Base-by-base conservation (phyloP, 331 rosid genomes). In the Quercus tomentella region DNA sequence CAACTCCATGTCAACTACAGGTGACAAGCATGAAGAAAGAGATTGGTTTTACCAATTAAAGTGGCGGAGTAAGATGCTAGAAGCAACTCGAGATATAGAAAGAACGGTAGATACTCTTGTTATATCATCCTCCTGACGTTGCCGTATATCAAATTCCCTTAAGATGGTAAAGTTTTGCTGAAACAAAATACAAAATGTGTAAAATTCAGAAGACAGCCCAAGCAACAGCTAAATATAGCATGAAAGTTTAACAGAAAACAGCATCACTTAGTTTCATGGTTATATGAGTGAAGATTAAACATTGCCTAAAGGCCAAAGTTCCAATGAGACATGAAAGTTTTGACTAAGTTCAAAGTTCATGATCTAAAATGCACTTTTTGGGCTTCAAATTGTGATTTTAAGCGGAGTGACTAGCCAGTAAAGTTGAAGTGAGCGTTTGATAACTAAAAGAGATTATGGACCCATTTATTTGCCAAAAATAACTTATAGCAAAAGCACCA, bases 161-260 rank as follows among this genome's bases (percentile, higher is more conserved):
- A 91, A 83, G 62, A 89, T 76, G 61, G 87, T 88, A n/a, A 81
- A 93, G 67, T 89, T 93, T 85, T 86, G 90, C 97, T 93, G 88
- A 67, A 89, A 80, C 31, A 70, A 74, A 70, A 73, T 31, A 73
- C 22, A n/a, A 37, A 12, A 58, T 25, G 74, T 14, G 2, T 16
- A 56, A 78, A 77, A 80, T 70, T 79, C 76, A 76, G 52, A 18
- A 15, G 33, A 52, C 9, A 57, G 0, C 79, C 45, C 11, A 17
- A 56, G 21, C 28, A 81, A 51, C 20, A 1, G 2, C 26, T 41
- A 67, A 67, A 72, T 30, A 67, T n/a, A 30, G 21, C 70, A 66
- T 22, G 4, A 30, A n/a, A 7, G 17, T 17, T 30, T 7, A 65
- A 65, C 37, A 28, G n/a, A 63, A 63, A 30, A 23, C 21, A 5